phyloP scores from a whole-genome alignment of 2,329 filamentous ascomycete species.

The Nemania serpens region DNA sequence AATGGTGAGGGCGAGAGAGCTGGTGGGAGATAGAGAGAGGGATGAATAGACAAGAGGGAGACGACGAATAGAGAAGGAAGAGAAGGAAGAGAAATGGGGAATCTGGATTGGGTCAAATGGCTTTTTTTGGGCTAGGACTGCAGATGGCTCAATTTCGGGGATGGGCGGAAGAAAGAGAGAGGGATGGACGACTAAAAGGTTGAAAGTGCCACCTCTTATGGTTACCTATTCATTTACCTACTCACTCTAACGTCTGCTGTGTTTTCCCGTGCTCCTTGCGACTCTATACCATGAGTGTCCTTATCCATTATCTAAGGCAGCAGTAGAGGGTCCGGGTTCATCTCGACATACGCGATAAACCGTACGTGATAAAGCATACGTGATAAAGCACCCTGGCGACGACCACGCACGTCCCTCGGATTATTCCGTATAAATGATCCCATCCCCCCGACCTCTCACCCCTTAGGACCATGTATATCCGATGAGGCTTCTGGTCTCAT shows the following conservation, averaged over 20 bases:
- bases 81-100: constrained; percentile 22
- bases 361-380: not conserved
- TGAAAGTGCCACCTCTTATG: constrained; percentile 16
- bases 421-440: constrained; percentile 33
- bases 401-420: constrained; percentile 30
- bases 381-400: constrained; percentile 4
- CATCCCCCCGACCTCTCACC: constrained; percentile 23
- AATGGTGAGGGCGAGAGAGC: not conserved
- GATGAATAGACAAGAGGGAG: not conserved
- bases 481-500: constrained; percentile 25
- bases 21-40: not conserved
- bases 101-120: constrained; percentile 12
- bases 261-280: constrained; percentile 2
- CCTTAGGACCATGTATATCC: not conserved
- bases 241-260: not conserved
- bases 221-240: not conserved
- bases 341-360: not conserved
- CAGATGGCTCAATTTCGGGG: constrained; percentile 21
- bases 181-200: constrained; percentile 8
- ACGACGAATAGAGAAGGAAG: not conserved
- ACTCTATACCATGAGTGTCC: constrained; percentile 1
- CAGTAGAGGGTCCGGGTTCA: not conserved
- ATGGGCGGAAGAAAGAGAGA: constrained; percentile 9
- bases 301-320: constrained; percentile 1
- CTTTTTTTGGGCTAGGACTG: constrained; percentile 11